Conservation (phyloP, 1,139 yeast species). For the Blastobotrys buckinghamii region DNA sequence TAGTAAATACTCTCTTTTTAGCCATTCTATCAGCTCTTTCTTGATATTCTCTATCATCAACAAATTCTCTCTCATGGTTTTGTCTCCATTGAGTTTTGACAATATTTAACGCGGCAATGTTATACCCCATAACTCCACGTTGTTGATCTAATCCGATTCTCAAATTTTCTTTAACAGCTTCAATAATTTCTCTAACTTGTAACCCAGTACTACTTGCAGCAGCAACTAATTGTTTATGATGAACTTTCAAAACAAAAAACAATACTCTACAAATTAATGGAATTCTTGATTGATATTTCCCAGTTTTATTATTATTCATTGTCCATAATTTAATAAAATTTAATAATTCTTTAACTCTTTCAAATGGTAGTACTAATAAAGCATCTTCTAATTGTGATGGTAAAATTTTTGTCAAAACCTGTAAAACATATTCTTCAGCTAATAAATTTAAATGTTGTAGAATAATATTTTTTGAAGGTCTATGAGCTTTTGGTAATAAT, state of each 20-base stretch:
- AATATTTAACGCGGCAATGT: constrained; percentile 74
- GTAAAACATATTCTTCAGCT: constrained; percentile 77
- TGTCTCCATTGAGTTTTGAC: constrained; percentile 74
- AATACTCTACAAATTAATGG: constrained; percentile 68
- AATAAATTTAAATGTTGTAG: constrained; percentile 61
- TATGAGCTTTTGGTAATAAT: constrained; percentile 47
- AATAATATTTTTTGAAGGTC: constrained; percentile 64
- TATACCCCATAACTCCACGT: constrained; percentile 68
- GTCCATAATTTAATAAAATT: constrained; percentile 77
- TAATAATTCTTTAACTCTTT: constrained; percentile 66
- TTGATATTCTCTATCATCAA: constrained; percentile 60
- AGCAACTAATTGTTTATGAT: constrained; percentile 57
- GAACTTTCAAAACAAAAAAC: constrained; percentile 63
- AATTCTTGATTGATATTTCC: constrained; percentile 28
- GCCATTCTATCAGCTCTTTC: constrained; percentile 50
- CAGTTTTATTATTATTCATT: neutral
- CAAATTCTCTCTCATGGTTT: constrained; percentile 66
- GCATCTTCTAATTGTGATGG: constrained; percentile 92
- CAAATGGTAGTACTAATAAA: constrained; percentile 80
- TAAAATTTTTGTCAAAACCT: constrained; percentile 59
- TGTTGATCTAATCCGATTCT: constrained; percentile 45
- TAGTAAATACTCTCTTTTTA: constrained; percentile 58
- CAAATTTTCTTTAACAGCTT: constrained; percentile 30
- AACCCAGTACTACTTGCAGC: constrained; percentile 27
- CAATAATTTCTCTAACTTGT: constrained; percentile 34